Evolutionary conservation across 1,284 basidiomycete genomes (phyloP).

Genomic region (Uromyces viciae-fabae): DNA sequence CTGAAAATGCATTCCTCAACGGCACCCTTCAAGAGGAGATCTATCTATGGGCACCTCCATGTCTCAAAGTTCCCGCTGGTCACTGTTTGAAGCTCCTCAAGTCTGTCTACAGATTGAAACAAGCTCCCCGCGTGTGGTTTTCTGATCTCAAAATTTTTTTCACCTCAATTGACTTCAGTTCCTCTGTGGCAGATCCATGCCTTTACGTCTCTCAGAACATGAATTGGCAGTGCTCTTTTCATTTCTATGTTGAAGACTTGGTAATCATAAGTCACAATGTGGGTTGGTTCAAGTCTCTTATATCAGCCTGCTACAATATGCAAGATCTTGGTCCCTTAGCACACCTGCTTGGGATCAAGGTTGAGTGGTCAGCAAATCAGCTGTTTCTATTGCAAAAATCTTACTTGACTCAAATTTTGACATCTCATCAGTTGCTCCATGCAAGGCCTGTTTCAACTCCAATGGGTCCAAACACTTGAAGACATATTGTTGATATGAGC

Average conservation of each 20-base stretch:
- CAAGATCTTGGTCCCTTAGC: neutral
- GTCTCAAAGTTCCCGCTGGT: neutral
- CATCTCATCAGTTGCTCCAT: neutral
- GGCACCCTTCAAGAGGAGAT: neutral
- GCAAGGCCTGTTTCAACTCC: neutral
- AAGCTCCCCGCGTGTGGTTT: neutral
- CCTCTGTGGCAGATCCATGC: neutral
- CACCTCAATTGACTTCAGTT: neutral
- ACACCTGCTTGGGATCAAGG: neutral
- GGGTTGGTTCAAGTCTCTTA: neutral
- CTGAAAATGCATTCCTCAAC: neutral
- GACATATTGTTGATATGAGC: no score
- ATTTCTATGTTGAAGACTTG: neutral
- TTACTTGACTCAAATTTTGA: neutral
- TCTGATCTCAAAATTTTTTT: neutral
- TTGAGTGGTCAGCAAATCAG: neutral
- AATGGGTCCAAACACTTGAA: neutral
- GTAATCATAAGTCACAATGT: neutral
- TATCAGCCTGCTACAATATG: neutral
- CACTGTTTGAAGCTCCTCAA: neutral
- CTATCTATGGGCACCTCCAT: neutral
- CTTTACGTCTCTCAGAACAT: neutral
- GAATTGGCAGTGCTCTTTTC: neutral
- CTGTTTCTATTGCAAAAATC: neutral
- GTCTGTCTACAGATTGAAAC: neutral